Percentiles rank a stretch among this genome's conserved stretches.
These are phyloP conservation scores for Elongisporangium undulatum DNA, from an alignment of 352 stramenopile species.

Conservation along the genomic window DNA sequence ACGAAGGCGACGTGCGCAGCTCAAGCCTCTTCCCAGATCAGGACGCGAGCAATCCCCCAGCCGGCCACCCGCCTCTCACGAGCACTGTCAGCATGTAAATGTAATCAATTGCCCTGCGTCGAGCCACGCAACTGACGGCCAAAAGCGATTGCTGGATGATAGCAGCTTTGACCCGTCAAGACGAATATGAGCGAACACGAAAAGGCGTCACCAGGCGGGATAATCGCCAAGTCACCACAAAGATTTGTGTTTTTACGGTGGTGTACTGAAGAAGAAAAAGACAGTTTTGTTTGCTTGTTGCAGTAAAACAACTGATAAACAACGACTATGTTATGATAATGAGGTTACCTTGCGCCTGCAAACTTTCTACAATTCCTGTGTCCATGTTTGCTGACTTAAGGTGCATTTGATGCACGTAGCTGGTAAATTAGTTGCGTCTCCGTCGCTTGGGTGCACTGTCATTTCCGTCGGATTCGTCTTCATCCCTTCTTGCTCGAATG, in stretches of 20 bases:
- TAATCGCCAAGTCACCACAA: background rate
- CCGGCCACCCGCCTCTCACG: background rate
- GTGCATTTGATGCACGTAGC: background rate
- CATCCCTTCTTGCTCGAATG: constrained; percentile 72
- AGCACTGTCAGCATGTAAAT: background rate
- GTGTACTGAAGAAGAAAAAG: background rate
- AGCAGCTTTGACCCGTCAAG: background rate
- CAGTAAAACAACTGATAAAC: background rate
- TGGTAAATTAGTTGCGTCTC: background rate
- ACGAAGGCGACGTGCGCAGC: constrained; percentile 33
- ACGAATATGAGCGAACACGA: background rate
- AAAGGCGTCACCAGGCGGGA: background rate
- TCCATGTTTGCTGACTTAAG: background rate
- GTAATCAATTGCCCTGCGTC: background rate
- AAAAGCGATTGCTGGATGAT: background rate
- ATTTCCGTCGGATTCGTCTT: constrained; percentile 17
- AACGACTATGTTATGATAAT: background rate
- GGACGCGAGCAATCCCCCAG: background rate
- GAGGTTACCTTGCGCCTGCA: background rate
- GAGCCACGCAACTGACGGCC: background rate
- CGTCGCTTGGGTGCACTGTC: constrained; percentile 4
- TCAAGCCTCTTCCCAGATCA: background rate
- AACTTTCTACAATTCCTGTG: background rate
- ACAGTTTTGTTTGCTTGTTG: background rate
- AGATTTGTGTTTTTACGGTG: background rate